These are phyloP conservation scores for Naganishia randhawae DNA, from an alignment of 768 basidiomycete species.

Conservation along the genomic window DNA sequence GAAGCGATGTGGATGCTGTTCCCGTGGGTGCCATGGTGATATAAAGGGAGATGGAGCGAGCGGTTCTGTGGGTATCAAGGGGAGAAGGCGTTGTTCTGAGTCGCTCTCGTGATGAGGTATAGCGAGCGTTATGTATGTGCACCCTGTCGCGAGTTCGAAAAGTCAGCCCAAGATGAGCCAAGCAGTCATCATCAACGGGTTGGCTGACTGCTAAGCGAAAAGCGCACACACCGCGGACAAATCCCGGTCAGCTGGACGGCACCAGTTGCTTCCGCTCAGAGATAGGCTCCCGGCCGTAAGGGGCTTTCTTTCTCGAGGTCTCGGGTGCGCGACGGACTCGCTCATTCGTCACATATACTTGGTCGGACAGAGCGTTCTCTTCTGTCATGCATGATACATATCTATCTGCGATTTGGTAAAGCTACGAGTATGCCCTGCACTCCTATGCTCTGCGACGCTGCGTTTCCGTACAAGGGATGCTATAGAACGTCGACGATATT, in stretches of 20 bases:
- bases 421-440: no score
- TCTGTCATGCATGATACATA: no score
- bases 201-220: neutral
- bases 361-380: no score
- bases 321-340: neutral
- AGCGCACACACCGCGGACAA: neutral
- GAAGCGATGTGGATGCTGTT: conserved; percentile 34
- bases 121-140: neutral
- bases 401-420: no score
- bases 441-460: no score
- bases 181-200: neutral
- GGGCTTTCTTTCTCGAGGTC: neutral
- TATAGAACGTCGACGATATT: no score
- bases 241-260: neutral
- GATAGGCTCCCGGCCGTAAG: neutral
- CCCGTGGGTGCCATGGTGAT: conserved; percentile 25
- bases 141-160: neutral
- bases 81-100: neutral
- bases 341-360: neutral
- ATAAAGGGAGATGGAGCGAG: neutral
- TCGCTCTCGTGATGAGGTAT: neutral
- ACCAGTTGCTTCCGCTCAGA: neutral
- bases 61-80: conserved; percentile 1
- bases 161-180: neutral
- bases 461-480: no score